A percentile compares a stretch with the other conserved stretches of the same genome.
Evolutionary conservation across 2,329 filamentous ascomycete species (phyloP).

Genomic region (Scedosporium apiospermum): DNA sequence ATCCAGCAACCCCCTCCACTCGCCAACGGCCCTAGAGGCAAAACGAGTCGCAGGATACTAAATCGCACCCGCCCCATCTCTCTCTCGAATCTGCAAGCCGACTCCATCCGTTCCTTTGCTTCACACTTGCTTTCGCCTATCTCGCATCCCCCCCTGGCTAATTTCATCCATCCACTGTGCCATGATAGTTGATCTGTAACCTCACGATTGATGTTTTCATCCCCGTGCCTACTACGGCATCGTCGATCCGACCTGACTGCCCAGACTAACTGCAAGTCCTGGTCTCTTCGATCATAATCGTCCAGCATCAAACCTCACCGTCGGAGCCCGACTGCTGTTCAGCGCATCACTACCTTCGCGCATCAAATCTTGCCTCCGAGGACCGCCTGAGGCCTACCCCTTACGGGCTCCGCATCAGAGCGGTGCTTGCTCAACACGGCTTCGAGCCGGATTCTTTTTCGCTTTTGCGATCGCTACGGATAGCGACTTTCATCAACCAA

Average conservation of each 20-base stretch:
- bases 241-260: conserved; percentile 8
- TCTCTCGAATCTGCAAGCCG: conserved; percentile 6
- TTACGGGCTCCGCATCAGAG: background rate
- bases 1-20: conserved; percentile 4
- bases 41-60: conserved; percentile 1
- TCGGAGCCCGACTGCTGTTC: background rate
- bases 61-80: conserved; percentile 8
- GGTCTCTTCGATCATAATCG: background rate
- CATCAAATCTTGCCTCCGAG: background rate
- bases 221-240: conserved; percentile 8
- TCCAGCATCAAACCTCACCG: background rate
- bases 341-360: background rate
- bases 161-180: conserved; percentile 5
- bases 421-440: background rate
- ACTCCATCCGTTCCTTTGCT: conserved; percentile 7
- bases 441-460: background rate
- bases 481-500: background rate
- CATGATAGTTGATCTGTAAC: conserved; percentile 7
- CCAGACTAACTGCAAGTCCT: background rate
- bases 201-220: conserved; percentile 11
- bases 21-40: conserved; percentile 3
- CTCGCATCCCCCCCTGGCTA: conserved; percentile 6
- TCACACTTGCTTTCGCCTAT: conserved; percentile 1
- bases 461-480: background rate
- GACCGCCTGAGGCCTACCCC: background rate